phyloP scores from a whole-genome alignment of 371 early-diverging fungal genomes.

The Haplosporangium sp. region DNA sequence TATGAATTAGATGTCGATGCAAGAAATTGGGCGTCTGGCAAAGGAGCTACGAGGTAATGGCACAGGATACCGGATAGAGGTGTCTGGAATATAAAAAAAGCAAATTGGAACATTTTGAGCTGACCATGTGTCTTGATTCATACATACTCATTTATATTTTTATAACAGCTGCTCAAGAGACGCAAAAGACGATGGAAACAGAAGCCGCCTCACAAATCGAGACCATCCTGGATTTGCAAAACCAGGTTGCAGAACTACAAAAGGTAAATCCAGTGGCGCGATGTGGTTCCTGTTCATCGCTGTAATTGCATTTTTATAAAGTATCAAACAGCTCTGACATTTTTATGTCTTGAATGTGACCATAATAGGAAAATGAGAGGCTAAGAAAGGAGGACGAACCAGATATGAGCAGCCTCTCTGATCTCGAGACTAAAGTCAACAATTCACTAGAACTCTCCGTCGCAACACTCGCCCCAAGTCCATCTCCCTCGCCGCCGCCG shows the following conservation, averaged over 20 bases:
- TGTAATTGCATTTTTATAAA: no score
- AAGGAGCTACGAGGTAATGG: slow-evolving; percentile 26
- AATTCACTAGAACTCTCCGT: slow-evolving; percentile 11
- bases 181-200: slow-evolving; percentile 9
- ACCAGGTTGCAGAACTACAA: slow-evolving; percentile 8
- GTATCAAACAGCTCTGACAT: neutral
- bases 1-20: slow-evolving; percentile 41
- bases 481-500: slow-evolving; percentile 16
- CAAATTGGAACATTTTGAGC: no score
- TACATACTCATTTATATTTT: neutral
- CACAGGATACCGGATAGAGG: neutral
- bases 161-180: neutral
- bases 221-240: slow-evolving; percentile 12
- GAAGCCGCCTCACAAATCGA: slow-evolving; percentile 13
- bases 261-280: slow-evolving; percentile 2
- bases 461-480: neutral
- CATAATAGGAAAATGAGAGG: slow-evolving; percentile 13
- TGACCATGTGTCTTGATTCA: neutral
- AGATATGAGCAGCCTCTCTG: slow-evolving; percentile 4
- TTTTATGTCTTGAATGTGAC: neutral
- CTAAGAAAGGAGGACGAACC: slow-evolving; percentile 1
- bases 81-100: no score
- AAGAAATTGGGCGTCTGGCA: slow-evolving; percentile 36
- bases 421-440: slow-evolving; percentile 18
- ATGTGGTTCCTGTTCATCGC: no score